Evolutionary conservation across 805 yeast species (phyloP), one percentile per base, ranked within the genome.

Genomic region (Candida oleophila): DNA sequence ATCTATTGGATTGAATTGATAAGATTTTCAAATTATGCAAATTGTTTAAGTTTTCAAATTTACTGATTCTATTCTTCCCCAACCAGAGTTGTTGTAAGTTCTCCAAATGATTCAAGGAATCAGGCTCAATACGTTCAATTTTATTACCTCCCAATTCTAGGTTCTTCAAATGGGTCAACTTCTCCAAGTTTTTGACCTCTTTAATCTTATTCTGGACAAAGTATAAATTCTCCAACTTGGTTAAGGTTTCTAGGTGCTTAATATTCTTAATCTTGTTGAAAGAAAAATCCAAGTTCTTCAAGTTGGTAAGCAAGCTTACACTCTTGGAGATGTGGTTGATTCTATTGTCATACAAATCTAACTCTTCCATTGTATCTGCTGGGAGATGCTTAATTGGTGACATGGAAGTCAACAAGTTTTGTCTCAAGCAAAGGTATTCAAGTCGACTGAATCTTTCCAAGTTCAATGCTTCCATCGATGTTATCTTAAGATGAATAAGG

Each of bases 111-210:
- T 76, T 74, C 54, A 91, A 61, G 36, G 81, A 80, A 51, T 82
- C 85, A 25, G 70, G 60, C 14, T 20, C 39, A 39, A 87, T 81
- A 36, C 57, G 64, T 38, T 79, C 74, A 40, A 89, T 77, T 48
- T 81, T 75, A 65, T 94, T 94, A 20, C 97, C 99, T 11, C 98
- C 99, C 36, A 94, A 73, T 65, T 94, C 99, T 45, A 94, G 69
- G 54, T 85, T 87, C 44, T 68, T 77, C 52, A 94, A 65, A 16
- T 79, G 72, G 1, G 62, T 65, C 47, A 89, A 71, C 1, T 74
- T 72, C 12, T 79, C 80, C 42, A 92, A 54, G 54, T 84, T 83
- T 53, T 82, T 83, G 53, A 94, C 89, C 48, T 79, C 83, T 14
- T 77, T 64, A 45, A 94, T 89, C 57, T 81, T 86, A 65, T 94